Percentiles rank a stretch among this genome's conserved stretches.
These are phyloP conservation scores for Mariannaea elegans DNA, from an alignment of 2,329 filamentous ascomycete genomes.

Conservation along the genomic window DNA sequence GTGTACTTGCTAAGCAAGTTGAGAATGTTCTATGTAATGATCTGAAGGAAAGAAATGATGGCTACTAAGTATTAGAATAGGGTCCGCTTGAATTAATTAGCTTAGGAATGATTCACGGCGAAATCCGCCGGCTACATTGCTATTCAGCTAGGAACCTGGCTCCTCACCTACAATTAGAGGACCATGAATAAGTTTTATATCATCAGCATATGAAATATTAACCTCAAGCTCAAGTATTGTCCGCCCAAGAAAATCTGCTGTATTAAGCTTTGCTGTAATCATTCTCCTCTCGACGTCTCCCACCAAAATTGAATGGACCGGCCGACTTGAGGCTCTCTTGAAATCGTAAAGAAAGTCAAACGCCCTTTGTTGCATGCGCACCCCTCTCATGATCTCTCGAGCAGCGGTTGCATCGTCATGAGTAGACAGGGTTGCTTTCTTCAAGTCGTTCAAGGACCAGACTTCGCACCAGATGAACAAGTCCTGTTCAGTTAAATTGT, in stretches of 20 bases:
- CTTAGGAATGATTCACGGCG: no score
- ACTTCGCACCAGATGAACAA: constrained; percentile 9
- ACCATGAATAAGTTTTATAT: no score
- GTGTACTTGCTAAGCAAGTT: no score
- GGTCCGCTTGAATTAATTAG: no score
- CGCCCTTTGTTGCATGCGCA: constrained; percentile 5
- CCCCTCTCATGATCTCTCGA: constrained; percentile 6
- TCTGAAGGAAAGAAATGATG: no score
- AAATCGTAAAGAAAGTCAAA: constrained; percentile 9
- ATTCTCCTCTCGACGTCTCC: background rate
- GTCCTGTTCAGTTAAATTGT: background rate
- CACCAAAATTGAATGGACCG: background rate
- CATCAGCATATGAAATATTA: background rate
- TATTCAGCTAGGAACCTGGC: no score
- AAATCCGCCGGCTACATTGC: no score
- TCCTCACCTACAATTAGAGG: no score
- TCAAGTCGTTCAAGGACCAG: constrained; percentile 8
- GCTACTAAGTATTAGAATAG: no score
- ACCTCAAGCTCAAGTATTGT: constrained; percentile 11
- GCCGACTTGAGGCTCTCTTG: background rate
- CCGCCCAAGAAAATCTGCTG: constrained; percentile 4
- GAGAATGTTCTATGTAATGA: no score
- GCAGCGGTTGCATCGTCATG: constrained; percentile 3
- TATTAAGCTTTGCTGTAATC: constrained; percentile 1
- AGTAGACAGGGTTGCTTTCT: background rate